Percentiles rank a stretch among this genome's conserved stretches.
phyloP scores from a whole-genome alignment of 768 basidiomycete species.

The Hygrocybe coccinea region DNA sequence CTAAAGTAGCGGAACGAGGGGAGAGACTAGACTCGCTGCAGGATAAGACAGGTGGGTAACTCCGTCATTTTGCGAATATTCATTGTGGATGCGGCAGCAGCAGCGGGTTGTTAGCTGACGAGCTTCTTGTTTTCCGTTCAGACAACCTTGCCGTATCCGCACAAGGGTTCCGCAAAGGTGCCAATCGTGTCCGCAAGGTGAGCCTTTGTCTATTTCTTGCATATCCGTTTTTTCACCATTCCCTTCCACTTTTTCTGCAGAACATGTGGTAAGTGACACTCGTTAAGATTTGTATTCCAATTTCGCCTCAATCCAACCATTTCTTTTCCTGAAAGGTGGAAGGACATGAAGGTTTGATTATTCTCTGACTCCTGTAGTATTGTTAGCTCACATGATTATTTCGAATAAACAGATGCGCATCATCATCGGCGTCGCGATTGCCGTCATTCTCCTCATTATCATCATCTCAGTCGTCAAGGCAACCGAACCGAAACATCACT shows the following conservation, averaged over 20 bases:
- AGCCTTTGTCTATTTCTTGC: constrained; percentile 25
- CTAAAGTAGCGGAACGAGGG: constrained; percentile 90
- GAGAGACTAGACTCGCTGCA: constrained; percentile 91
- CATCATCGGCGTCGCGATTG: constrained; percentile 87
- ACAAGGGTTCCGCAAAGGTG: constrained; percentile 97
- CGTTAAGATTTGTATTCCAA: constrained; percentile 9
- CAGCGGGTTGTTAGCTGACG: neutral
- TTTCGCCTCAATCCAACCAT: neutral
- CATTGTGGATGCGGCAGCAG: too few relatives aligned
- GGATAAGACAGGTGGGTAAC: constrained; percentile 90
- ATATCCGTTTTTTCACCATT: constrained; percentile 7
- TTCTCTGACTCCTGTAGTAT: constrained; percentile 3
- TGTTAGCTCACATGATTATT: constrained; percentile 1
- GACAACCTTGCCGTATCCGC: constrained; percentile 97
- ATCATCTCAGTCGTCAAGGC: constrained; percentile 92
- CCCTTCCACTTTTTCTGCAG: constrained; percentile 33
- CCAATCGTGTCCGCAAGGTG: constrained; percentile 96
- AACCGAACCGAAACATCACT: constrained; percentile 44
- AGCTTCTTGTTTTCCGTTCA: constrained; percentile 25
- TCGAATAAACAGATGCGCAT: constrained; percentile 73
- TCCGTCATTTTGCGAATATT: constrained; percentile 4
- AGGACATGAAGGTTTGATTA: constrained; percentile 84
- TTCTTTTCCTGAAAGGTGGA: constrained; percentile 66
- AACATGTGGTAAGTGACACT: constrained; percentile 85
- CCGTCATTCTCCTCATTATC: constrained; percentile 90